Percentiles rank a stretch among this genome's conserved stretches.
Conservation (phyloP, 768 basidiomycete genomes). For the Boletus sensibilis region DNA sequence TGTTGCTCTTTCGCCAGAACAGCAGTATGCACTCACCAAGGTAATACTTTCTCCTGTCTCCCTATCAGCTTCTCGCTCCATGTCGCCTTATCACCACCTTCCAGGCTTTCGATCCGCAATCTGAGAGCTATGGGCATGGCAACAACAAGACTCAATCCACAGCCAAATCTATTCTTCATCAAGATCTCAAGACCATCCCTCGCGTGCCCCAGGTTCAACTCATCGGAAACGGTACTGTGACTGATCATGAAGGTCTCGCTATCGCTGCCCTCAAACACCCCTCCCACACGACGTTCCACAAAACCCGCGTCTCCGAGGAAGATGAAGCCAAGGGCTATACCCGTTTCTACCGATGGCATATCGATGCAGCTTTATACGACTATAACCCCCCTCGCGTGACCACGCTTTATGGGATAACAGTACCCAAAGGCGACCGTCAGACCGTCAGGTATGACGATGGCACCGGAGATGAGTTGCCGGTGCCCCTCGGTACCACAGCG, state of each 20-base stretch:
- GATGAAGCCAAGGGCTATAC: conserved; percentile 78
- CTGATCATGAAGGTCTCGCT: conserved; percentile 77
- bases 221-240: conserved; percentile 83
- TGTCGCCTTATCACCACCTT: conserved; percentile 5
- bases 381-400: conserved; percentile 80
- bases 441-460: conserved; percentile 80
- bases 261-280: conserved; percentile 83
- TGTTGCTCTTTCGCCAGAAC: conserved; percentile 67
- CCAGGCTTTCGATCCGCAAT: conserved; percentile 73
- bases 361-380: conserved; percentile 83
- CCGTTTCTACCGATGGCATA: conserved; percentile 92
- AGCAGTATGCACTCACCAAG: conserved; percentile 85
- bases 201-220: conserved; percentile 87
- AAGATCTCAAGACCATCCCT: conserved; percentile 89
- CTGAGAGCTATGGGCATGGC: conserved; percentile 75
- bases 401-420: conserved; percentile 74
- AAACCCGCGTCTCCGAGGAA: conserved; percentile 66
- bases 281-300: conserved; percentile 84
- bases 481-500: conserved; percentile 85
- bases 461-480: conserved; percentile 76
- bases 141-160: conserved; percentile 80
- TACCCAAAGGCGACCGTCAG: conserved; percentile 68
- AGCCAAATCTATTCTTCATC: conserved; percentile 80
- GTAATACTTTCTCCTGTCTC: conserved; percentile 35
- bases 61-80: not conserved